Conservation (phyloP, 163 green algal species). For the Volvox carteri region DNA sequence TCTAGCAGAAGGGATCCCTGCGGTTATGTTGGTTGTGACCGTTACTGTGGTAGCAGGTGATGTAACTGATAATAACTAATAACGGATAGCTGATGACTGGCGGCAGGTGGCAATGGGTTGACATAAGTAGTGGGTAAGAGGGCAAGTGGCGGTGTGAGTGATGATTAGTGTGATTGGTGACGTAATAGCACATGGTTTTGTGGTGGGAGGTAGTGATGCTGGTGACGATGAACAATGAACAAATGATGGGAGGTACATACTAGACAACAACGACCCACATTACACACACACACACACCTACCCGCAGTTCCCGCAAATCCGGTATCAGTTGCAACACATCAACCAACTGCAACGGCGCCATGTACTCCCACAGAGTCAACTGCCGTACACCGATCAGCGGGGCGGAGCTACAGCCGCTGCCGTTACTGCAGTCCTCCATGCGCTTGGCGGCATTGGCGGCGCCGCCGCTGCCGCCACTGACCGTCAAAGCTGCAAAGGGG, state of each 20-base stretch:
- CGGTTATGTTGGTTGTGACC: too few relatives aligned
- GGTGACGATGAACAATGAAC: not conserved
- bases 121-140: too few relatives aligned
- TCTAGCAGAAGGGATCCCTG: conserved; percentile 25
- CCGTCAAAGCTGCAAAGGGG: not conserved
- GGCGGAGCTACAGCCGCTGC: not conserved
- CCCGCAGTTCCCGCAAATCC: conserved; percentile 26
- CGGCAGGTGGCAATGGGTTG: too few relatives aligned
- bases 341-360: conserved; percentile 13
- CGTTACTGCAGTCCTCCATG: not conserved
- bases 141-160: too few relatives aligned
- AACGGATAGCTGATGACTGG: too few relatives aligned
- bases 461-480: not conserved
- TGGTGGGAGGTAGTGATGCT: too few relatives aligned
- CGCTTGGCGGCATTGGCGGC: not conserved
- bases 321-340: conserved; percentile 19
- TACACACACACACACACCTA: not conserved
- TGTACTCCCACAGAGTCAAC: conserved; percentile 35
- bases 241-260: not conserved
- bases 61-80: too few relatives aligned
- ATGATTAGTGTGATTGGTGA: too few relatives aligned
- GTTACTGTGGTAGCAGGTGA: too few relatives aligned
- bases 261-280: not conserved
- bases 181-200: too few relatives aligned
- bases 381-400: not conserved